Conservation (phyloP, 2,329 filamentous ascomycete genomes). For the Scedosporium boydii region DNA sequence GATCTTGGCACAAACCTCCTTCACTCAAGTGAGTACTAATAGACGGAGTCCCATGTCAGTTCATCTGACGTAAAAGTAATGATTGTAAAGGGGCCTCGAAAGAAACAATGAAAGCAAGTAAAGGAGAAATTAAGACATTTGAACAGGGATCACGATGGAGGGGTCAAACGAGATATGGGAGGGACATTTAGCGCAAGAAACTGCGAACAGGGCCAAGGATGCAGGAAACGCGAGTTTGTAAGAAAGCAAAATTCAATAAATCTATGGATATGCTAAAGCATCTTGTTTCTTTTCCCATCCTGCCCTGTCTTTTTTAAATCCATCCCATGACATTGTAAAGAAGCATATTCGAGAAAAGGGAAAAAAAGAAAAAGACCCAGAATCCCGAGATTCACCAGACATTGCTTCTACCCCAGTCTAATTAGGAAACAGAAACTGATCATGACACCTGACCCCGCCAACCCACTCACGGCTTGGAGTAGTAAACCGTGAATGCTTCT, state of each 20-base stretch:
- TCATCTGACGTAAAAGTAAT: no score
- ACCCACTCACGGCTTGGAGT: not conserved
- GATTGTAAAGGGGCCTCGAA: no score
- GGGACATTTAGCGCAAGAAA: not conserved
- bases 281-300: not conserved
- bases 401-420: no score
- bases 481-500: not conserved
- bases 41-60: no score
- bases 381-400: not conserved
- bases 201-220: not conserved
- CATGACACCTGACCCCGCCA: not conserved
- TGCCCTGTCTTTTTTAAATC: not conserved
- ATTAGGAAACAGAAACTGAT: no score
- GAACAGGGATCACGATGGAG: no score
- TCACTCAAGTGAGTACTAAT: no score
- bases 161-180: not conserved
- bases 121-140: no score
- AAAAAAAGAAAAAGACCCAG: not conserved
- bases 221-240: no score
- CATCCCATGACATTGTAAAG: not conserved
- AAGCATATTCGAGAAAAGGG: not conserved
- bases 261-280: constrained; percentile 2
- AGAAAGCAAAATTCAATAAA: not conserved
- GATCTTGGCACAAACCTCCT: no score
- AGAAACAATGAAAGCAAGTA: no score